A percentile compares a stretch with the other conserved stretches of the same genome.
These are phyloP conservation scores for Chlorella vulgaris DNA, from an alignment of 139 green algal genomes.

Conservation along the genomic window DNA sequence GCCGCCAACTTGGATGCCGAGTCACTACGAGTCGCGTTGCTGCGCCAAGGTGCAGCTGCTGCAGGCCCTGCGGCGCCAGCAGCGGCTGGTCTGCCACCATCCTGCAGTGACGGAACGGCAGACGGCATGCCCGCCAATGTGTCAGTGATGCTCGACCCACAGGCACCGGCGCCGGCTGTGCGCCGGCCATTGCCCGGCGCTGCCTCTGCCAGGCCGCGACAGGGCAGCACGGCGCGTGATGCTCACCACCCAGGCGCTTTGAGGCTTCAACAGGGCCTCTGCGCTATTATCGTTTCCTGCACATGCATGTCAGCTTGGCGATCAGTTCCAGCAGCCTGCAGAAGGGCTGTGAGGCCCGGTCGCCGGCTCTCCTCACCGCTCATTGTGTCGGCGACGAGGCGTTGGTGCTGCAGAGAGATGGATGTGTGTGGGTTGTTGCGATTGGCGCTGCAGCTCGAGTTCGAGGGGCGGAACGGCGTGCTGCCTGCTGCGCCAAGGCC, in stretches of 20 bases:
- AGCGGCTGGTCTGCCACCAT: conserved; percentile 16
- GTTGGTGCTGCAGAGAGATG: background rate
- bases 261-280: conserved; percentile 12
- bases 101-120: conserved; percentile 1
- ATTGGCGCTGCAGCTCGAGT: background rate
- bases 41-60: background rate
- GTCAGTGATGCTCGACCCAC: no score
- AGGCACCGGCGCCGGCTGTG: no score
- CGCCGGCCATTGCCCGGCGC: background rate
- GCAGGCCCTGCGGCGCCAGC: conserved; percentile 7
- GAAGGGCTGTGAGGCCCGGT: no score
- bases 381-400: background rate
- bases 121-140: background rate
- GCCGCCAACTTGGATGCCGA: background rate
- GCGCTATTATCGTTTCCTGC: conserved; percentile 15
- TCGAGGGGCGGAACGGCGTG: no score
- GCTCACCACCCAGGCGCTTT: conserved; percentile 15
- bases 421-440: background rate
- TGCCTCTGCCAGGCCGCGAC: background rate
- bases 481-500: background rate
- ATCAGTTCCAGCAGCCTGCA: no score
- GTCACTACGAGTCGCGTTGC: background rate
- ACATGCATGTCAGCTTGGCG: no score
- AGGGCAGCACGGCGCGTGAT: background rate
- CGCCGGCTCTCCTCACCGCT: no score